Base-by-base conservation (phyloP, 2,329 filamentous ascomycete species). In the Zopfia rhizophila region DNA sequence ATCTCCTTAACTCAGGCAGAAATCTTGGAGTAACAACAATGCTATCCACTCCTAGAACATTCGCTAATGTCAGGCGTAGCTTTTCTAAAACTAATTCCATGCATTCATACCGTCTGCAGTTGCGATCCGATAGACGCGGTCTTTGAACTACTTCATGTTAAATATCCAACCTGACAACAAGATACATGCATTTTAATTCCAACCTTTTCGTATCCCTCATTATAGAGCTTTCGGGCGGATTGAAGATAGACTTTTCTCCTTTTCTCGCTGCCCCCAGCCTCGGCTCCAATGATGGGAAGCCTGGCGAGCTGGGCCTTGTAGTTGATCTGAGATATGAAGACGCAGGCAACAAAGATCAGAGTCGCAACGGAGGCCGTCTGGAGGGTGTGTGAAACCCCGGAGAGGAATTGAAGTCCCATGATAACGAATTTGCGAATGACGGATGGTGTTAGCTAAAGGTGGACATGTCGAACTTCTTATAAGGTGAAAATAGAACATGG, bases 1-100 rank as follows among this genome's bases (percentile, higher is more conserved):
- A 51, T 27, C 58, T 68, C 29, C 64, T 51, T 16, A 72, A 35
- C 35, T 72, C 70, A 4, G 62, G 63, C 11, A 70, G 43, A 17
- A 71, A 58, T 17, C 40, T 55, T n/a, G 40, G 30, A 29, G 60
- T 57, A 14, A 72, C 37, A 3, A 72, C 53, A 5, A 72, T 43
- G 5, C 31, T 60, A 18, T 61, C 52, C 23, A 59, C 50, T 24
- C 53, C 63, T 63, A 22, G 13, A 25, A 41, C n/a, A 4, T 11
- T 14, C 21, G 16, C n/a, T n/a, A n/a, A n/a, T n/a, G n/a, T 43
- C 32, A 23, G 25, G 38, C 2, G 23, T 19, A 3, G 14, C 17
- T 4, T 38, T 12, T 19, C 7, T 21, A 2, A 10, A 17, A 14
- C 7, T 7, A 17, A n/a, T n/a, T n/a, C n/a, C n/a, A n/a, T n/a